Evolutionary conservation across 345 rosid species (phyloP).

Genomic region (Lenwebbia sp.): DNA sequence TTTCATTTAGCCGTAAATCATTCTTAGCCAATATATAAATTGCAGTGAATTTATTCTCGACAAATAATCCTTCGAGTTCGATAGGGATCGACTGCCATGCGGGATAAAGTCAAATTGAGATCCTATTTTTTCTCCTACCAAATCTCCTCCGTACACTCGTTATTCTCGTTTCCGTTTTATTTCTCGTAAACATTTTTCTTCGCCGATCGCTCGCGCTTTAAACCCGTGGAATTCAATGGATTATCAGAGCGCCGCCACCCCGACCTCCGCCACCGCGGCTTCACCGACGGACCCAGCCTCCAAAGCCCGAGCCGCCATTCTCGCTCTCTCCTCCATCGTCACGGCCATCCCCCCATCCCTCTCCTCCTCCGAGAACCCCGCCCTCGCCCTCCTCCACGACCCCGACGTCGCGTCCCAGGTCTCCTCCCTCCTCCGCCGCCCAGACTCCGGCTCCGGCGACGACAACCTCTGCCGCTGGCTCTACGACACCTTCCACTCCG

Average conservation of each 20-base stretch:
- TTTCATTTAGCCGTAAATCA: background rate
- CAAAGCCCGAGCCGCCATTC: slow-evolving; percentile 24
- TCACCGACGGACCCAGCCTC: slow-evolving; percentile 3
- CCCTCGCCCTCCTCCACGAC: slow-evolving; percentile 44
- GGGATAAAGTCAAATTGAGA: background rate
- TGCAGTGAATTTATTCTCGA: background rate
- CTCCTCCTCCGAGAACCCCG: slow-evolving; percentile 23
- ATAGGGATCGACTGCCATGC: background rate
- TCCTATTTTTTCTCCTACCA: background rate
- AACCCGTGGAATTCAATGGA: background rate
- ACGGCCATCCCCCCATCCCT: slow-evolving; percentile 19
- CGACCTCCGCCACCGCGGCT: background rate
- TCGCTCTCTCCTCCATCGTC: slow-evolving; percentile 37
- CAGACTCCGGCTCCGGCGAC: slow-evolving; percentile 69
- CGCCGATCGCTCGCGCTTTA: background rate
- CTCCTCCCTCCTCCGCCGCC: slow-evolving; percentile 56
- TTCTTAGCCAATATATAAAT: background rate
- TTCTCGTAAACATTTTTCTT: background rate
- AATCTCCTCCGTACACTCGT: background rate
- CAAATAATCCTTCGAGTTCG: background rate
- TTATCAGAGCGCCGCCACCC: background rate
- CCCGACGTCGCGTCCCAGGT: slow-evolving; percentile 43
- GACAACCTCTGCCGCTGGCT: slow-evolving; percentile 86
- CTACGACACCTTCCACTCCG: slow-evolving; percentile 74
- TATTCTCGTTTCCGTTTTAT: background rate